phyloP scores from a whole-genome alignment of 2,329 filamentous ascomycete genomes.

The Fusarium sp. region DNA sequence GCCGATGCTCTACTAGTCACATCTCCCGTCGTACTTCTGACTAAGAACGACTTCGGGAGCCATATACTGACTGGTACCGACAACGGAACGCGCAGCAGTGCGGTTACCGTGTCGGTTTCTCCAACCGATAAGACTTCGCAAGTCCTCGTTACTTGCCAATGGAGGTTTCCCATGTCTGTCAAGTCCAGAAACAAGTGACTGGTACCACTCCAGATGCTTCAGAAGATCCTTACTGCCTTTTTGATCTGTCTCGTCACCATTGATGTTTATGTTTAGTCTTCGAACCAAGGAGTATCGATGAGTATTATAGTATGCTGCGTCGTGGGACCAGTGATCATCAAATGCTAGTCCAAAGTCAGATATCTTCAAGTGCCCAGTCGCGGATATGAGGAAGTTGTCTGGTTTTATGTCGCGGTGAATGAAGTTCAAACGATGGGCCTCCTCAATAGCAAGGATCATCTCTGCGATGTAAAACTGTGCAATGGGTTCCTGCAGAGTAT shows the following conservation, averaged over 20 bases:
- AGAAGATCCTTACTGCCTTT: constrained; percentile 60
- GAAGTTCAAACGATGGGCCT: constrained; percentile 87
- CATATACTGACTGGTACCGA: constrained; percentile 98
- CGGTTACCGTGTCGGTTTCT: constrained; percentile 77
- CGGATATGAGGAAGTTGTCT: constrained; percentile 93
- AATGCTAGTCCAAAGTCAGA: constrained; percentile 97
- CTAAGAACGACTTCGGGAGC: constrained; percentile 91
- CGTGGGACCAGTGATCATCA: constrained; percentile 94
- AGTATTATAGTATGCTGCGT: constrained; percentile 86
- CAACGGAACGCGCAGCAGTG: constrained; percentile 83
- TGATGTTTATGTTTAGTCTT: constrained; percentile 79
- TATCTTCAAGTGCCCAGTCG: constrained; percentile 91
- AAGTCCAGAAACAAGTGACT: constrained; percentile 48
- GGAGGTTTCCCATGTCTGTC: constrained; percentile 52
- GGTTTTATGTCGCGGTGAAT: constrained; percentile 98
- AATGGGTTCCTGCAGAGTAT: constrained; percentile 81
- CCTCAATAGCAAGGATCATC: constrained; percentile 95
- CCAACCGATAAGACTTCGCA: constrained; percentile 71
- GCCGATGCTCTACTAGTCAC: constrained; percentile 97
- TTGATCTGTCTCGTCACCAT: constrained; percentile 79
- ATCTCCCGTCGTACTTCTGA: constrained; percentile 87
- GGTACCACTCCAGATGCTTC: constrained; percentile 51
- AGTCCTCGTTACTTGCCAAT: constrained; percentile 44
- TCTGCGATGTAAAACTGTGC: constrained; percentile 92
- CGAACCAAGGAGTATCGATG: constrained; percentile 83